Base-by-base conservation (phyloP, 2,329 filamentous ascomycete genomes). In the Colletotrichum sansevieriae region DNA sequence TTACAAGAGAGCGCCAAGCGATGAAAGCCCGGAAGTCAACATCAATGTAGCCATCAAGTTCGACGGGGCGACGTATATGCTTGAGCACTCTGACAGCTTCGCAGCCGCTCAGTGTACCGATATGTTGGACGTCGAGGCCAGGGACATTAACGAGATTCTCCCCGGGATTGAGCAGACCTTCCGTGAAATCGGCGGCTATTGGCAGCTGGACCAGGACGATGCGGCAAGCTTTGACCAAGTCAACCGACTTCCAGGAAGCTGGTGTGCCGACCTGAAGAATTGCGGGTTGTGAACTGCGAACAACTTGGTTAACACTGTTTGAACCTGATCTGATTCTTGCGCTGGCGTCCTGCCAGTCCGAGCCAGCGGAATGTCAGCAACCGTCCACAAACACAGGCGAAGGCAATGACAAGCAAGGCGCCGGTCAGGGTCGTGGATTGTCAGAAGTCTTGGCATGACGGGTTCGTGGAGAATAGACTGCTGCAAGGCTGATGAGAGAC, bases 151-250 rank as follows among this genome's bases (percentile, higher is more conserved):
- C 10, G 61, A 59, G 44, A 59, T 68, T n/a, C 33, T 68, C 5
- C 61, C 65, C 7, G 65, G 65, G 11, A 52, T 68, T 33, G 61
- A 68, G 39, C 54, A 59, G 33, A 68, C 65, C 5, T 59, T 68
- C 22, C 46, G 46, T 2, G 61, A 65, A n/a, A 58, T 58, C 13
- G 65, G 52, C 12, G 65, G 65, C 10, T 68, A 68, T 39, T 65
- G 65, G 65, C 65, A 68, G n/a, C 39, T 68, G n/a, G 54, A 68
- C 13, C 61, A 65, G 6, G 37, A 68, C 25, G 60, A 54, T 11
- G 37, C 54, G n/a, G 35, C 3, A 4, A 44, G 12, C 37, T 4
- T 55, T 41, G 29, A 20, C 6, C 64, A 44, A 9, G 9, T 4
- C 11, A 51, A 62, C 13, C 13, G 18, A 33, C 39, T 11, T 2